A percentile compares a stretch with the other conserved stretches of the same genome.
These are phyloP conservation scores for Orbilia javanica DNA, from an alignment of 2,329 filamentous ascomycete species.

Conservation along the genomic window DNA sequence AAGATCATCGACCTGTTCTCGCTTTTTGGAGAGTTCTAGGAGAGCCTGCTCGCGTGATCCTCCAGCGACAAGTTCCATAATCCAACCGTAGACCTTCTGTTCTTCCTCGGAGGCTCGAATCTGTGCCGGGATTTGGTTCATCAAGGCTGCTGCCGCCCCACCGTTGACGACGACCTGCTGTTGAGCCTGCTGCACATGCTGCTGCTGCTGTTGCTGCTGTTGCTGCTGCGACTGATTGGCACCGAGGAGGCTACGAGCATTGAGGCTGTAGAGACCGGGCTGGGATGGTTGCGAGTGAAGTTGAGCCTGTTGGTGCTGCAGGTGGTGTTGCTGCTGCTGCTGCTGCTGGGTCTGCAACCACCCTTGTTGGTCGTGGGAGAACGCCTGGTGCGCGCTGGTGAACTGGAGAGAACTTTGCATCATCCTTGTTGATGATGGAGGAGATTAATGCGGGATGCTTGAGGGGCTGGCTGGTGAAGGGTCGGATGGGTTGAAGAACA, in stretches of 20 bases:
- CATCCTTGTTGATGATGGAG: slow-evolving; percentile 44
- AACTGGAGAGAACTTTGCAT: slow-evolving; percentile 57
- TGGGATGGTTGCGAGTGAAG: slow-evolving; percentile 53
- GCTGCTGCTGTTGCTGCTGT: slow-evolving; percentile 33
- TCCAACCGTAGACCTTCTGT: slow-evolving; percentile 62
- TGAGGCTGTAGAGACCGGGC: slow-evolving; percentile 49
- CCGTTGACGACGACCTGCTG: slow-evolving; percentile 69
- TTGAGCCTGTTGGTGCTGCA: slow-evolving; percentile 59
- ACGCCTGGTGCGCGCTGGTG: slow-evolving; percentile 59
- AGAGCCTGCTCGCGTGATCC: slow-evolving; percentile 86
- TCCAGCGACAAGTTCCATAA: slow-evolving; percentile 62
- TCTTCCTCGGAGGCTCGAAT: slow-evolving; percentile 61
- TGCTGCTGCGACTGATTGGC: slow-evolving; percentile 49
- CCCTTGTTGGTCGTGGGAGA: slow-evolving; percentile 61
- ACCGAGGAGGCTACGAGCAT: slow-evolving; percentile 41
- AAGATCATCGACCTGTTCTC: slow-evolving; percentile 96
- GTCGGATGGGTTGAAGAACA: slow-evolving; percentile 10
- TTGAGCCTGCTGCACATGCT: slow-evolving; percentile 67
- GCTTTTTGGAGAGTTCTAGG: slow-evolving; percentile 96
- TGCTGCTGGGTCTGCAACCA: slow-evolving; percentile 59
- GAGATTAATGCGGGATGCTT: neutral
- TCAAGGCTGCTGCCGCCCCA: slow-evolving; percentile 60
- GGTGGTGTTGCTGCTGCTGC: slow-evolving; percentile 59
- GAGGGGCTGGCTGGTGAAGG: neutral
- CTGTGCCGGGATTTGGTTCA: slow-evolving; percentile 47